Base-by-base conservation (phyloP, 768 basidiomycete species). In the Suillus luteus region DNA sequence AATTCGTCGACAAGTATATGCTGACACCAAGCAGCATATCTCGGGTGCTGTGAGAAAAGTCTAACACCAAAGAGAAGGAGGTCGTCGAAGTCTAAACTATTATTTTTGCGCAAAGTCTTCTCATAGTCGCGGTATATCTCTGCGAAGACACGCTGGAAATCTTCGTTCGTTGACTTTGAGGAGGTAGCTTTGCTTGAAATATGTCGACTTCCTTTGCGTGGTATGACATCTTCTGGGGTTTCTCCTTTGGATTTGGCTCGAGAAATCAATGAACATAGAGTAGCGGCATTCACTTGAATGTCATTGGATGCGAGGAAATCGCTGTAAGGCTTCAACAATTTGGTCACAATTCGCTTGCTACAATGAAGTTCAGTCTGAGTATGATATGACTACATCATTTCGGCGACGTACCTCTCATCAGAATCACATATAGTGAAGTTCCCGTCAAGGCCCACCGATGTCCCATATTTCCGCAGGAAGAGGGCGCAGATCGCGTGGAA, bases 71-170 rank as follows among this genome's bases (percentile, higher is more conserved):
- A 90, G 1, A 92, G 72, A 3, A 95, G 81, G 19, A 95, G 79
- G 71, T 95, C 93, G 69, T 96, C 95, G 67, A 95, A 96, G 75
- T 96, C 95, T 12, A 96, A 77, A 38, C 88, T 85, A 68, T 93
- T 93, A 65, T 81, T 85, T 35, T 79, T 76, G 52, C 81, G 77
- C 35, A 95, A 79, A 12, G 78, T 77, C 8, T 76, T 79, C 68
- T 93, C 85, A 73, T 96, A 95, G 12, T 86, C 81, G 19, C 80
- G 78, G 71, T 88, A 92, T 5, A 91, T 75, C 57, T 84, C 75
- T 1, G 80, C 83, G 6, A 84, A 71, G 14, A 86, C 75, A 19
- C 71, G 72, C 27, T 82, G 75, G 43, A 82, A 69, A 22, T 75
- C 70, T n/a, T 71, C 68, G 3, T 48, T 19, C 44, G 54, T 55